Conservation (phyloP, 371 early-diverging fungal genomes). For the Syncephalastrum racemosum region DNA sequence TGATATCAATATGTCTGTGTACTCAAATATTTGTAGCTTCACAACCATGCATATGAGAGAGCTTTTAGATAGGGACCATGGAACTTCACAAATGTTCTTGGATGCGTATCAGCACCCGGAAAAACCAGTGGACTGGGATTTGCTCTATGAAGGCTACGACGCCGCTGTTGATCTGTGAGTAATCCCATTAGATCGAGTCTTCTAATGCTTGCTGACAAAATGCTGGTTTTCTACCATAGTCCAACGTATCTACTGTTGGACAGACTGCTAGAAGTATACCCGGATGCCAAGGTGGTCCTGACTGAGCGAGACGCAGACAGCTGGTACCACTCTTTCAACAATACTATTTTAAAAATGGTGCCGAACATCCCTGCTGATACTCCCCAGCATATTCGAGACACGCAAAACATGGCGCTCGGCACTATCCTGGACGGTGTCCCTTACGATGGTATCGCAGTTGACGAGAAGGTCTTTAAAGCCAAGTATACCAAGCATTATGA, state of each 20-base stretch:
- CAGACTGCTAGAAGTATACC: conserved; percentile 15
- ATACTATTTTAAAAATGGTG: conserved; percentile 7
- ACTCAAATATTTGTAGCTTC: too few relatives aligned
- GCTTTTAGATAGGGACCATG: neutral
- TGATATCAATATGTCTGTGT: too few relatives aligned
- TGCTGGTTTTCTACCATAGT: neutral
- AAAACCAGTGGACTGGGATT: conserved; percentile 9
- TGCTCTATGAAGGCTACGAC: conserved; percentile 6
- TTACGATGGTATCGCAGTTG: neutral
- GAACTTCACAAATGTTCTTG: neutral
- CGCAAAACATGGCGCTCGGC: too few relatives aligned
- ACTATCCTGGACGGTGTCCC: too few relatives aligned
- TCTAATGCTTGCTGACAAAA: too few relatives aligned
- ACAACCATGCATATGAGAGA: neutral
- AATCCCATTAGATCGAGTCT: too few relatives aligned
- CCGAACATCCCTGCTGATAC: too few relatives aligned
- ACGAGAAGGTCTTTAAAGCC: conserved; percentile 22
- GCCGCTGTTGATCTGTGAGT: neutral
- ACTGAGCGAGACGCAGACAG: conserved; percentile 9
- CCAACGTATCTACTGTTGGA: conserved; percentile 1
- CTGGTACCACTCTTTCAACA: conserved; percentile 10
- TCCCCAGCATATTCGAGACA: too few relatives aligned
- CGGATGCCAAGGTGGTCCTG: conserved; percentile 27
- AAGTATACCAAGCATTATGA: conserved; percentile 29
- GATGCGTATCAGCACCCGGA: conserved; percentile 11